Evolutionary conservation across 225 moss, liverwort and hornwort species (phyloP).

Genomic region (Polytrichum commune): DNA sequence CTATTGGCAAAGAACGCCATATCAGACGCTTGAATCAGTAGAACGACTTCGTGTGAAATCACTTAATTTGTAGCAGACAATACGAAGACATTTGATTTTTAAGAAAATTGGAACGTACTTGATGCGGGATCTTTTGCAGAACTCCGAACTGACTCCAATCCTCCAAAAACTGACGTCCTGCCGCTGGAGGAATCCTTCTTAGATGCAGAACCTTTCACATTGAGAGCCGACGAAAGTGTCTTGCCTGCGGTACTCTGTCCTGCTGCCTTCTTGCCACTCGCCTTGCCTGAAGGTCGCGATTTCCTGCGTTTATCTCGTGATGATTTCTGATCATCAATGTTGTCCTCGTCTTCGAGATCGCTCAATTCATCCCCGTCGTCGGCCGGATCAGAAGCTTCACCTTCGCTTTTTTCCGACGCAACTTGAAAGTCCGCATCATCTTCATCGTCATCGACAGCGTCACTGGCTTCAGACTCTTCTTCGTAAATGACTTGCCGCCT

Average conservation of each 20-base stretch:
- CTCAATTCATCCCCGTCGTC: constrained; percentile 28
- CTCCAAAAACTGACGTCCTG: constrained; percentile 20
- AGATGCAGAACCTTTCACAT: constrained; percentile 10
- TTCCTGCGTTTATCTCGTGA: constrained; percentile 22
- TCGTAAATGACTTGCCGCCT: constrained; percentile 25
- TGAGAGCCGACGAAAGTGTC: too few species aligned
- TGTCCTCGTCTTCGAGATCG: constrained; percentile 28
- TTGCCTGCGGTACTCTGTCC: neutral
- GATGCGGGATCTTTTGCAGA: constrained; percentile 16
- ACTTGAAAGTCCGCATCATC: constrained; percentile 54
- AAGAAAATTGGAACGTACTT: constrained; percentile 16
- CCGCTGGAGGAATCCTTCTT: constrained; percentile 19
- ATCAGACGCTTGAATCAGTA: too few species aligned
- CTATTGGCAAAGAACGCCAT: too few species aligned
- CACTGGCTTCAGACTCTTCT: constrained; percentile 22
- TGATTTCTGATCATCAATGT: constrained; percentile 31
- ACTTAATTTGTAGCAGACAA: too few species aligned
- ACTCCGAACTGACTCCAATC: constrained; percentile 11
- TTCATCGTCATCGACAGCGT: constrained; percentile 27
- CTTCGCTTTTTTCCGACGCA: constrained; percentile 30
- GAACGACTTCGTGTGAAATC: too few species aligned
- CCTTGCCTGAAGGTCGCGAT: constrained; percentile 21
- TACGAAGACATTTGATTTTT: too few species aligned
- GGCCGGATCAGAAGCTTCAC: constrained; percentile 29
- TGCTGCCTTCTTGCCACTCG: constrained; percentile 10